Evolutionary conservation across 345 rosid species (phyloP).

Genomic region (Gossypium australe): DNA sequence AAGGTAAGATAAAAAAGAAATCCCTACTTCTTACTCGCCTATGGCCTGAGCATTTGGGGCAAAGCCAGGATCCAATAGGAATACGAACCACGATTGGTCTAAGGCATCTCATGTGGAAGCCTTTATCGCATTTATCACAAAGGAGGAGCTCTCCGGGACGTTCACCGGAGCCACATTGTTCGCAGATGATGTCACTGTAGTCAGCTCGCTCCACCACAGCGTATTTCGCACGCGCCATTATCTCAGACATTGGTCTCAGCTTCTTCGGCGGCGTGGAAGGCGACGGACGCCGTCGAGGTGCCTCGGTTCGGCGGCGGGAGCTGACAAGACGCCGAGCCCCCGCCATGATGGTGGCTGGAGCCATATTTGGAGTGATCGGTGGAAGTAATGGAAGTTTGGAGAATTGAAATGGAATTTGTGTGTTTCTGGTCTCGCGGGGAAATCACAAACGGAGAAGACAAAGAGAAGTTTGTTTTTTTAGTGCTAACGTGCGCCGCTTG

Average conservation of each 20-base stretch:
- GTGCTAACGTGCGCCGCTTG: conserved; percentile 34
- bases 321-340: conserved; percentile 35
- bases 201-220: conserved; percentile 39
- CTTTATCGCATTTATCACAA: conserved; percentile 81
- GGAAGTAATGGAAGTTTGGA: conserved; percentile 1
- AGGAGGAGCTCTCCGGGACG: conserved; percentile 62
- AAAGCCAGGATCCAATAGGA: conserved; percentile 80
- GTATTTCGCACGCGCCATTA: conserved; percentile 43
- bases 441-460: conserved; percentile 4
- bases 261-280: conserved; percentile 49
- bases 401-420: conserved; percentile 14
- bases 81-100: conserved; percentile 77
- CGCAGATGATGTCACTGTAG: conserved; percentile 49
- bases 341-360: conserved; percentile 32
- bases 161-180: conserved; percentile 73
- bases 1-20: neutral
- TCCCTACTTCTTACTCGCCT: conserved; percentile 81
- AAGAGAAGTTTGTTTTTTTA: neutral
- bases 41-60: conserved; percentile 61
- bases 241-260: conserved; percentile 46
- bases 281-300: conserved; percentile 33
- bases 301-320: conserved; percentile 44
- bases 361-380: conserved; percentile 15
- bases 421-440: conserved; percentile 12
- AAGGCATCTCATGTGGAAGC: conserved; percentile 87